A percentile compares a stretch with the other conserved stretches of the same genome.
Evolutionary conservation across 148 eudicot species (phyloP).

Genomic region (Cornus suecica): DNA sequence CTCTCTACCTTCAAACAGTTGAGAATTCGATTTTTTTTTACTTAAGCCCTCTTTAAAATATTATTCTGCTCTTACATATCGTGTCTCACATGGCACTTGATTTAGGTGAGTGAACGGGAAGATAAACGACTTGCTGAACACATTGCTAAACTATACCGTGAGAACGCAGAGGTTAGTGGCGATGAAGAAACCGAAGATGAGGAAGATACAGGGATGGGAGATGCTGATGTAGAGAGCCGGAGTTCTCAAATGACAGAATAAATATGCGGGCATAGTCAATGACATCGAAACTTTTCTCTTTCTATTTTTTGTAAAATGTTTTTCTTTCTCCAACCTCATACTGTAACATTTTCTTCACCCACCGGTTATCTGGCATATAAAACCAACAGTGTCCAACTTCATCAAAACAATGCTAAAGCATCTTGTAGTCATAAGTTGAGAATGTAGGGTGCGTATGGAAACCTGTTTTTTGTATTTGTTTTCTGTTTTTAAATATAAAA

Average conservation of each 20-base stretch:
- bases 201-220: conserved; percentile 64
- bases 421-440: not conserved
- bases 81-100: not conserved
- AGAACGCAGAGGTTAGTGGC: conserved; percentile 39
- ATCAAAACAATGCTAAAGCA: not conserved
- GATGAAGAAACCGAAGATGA: conserved; percentile 51
- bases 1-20: no score
- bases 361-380: no score
- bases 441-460: no score
- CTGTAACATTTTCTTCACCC: no score
- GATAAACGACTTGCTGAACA: conserved; percentile 40
- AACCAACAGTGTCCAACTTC: not conserved
- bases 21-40: no score
- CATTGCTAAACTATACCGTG: conserved; percentile 31
- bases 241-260: conserved; percentile 16
- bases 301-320: not conserved
- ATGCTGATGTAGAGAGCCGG: conserved; percentile 46
- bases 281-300: not conserved
- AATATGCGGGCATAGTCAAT: not conserved
- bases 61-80: not conserved
- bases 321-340: not conserved
- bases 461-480: no score
- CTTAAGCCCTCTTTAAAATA: not conserved
- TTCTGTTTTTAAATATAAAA: no score
- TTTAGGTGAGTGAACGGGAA: conserved; percentile 62